Conservation (phyloP, 75 land plant genomes). For the Cupressus sempervirens region DNA sequence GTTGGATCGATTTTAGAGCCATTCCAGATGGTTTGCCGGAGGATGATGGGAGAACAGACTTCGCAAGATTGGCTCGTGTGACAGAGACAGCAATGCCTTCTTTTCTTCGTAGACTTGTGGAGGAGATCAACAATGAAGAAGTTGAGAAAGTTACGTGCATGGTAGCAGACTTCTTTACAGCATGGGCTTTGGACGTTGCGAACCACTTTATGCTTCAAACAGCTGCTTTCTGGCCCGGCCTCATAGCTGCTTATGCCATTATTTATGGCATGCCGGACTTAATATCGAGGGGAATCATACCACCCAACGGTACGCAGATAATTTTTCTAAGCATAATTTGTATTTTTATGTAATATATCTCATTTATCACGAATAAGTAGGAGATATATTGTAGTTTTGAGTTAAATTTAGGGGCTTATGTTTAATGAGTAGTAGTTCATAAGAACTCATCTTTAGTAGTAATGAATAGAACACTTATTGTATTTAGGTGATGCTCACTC, state of each 20-base stretch:
- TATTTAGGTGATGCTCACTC: too few relatives aligned
- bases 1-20: background rate
- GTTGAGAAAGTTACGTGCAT: background rate
- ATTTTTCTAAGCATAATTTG: too few relatives aligned
- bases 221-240: conserved; percentile 3
- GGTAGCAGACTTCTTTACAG: conserved; percentile 8
- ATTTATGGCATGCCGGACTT: background rate
- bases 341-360: too few relatives aligned
- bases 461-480: too few relatives aligned
- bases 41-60: background rate
- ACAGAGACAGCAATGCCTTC: conserved; percentile 8
- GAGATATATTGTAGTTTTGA: too few relatives aligned
- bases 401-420: too few relatives aligned
- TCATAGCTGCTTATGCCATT: too few relatives aligned
- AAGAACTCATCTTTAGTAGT: too few relatives aligned
- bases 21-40: conserved; percentile 9
- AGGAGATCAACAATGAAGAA: conserved; percentile 2
- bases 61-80: background rate
- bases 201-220: background rate
- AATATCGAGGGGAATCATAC: background rate
- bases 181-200: conserved; percentile 2
- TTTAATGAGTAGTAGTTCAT: too few relatives aligned
- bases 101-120: background rate
- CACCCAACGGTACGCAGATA: background rate
- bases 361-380: too few relatives aligned